Evolutionary conservation across 2,329 filamentous ascomycete genomes (phyloP), one percentile per base, ranked within the genome.

Genomic region (Xylaria sp.): DNA sequence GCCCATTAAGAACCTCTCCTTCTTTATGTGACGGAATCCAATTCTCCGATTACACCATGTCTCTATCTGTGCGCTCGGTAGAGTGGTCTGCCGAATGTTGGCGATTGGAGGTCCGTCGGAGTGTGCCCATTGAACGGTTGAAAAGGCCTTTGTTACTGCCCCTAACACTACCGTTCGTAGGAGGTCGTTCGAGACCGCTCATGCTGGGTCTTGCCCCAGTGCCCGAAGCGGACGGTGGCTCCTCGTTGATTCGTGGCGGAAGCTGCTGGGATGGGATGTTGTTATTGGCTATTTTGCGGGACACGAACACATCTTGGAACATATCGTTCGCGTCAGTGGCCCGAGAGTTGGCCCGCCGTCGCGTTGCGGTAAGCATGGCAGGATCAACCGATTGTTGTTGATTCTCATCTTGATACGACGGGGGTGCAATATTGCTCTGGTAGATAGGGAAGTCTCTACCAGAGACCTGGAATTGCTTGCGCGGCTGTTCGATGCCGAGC

Each of bases 401-500:
- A 42, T 63, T 63, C 40, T 66, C 25, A 18, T 75, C 74, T 27
- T 71, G 70, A 32, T 78, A 77, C 2, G 76, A 66, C 0, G 80
- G 80, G 1, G 79, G 79, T 29, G 77, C 71, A 12, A 82, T 68
- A 37, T 79, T 79, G n/a, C 78, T 71, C 71, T 81, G 82, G 72
- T 82, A 93, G 71, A 93, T 84, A 0, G 92, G 92, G 78, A 89
- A 89, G 57, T 88, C 88, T 66, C 87, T 83, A 74, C 87, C 89
- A 68, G 90, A 88, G 69, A 92, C 91, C 61, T 91, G 90, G 80
- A 87, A 88, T 75, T 91, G 90, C 83, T 91, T 89, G 75, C 90
- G 88, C 51, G 94, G 93, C 63, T 92, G 92, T 84, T 97, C 92
- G 78, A 97, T 96, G 66, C 93, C 93, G 60, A 95, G 85, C 64